Percentiles rank a stretch among this genome's conserved stretches.
These are phyloP conservation scores for Sarocladium strictum DNA, from an alignment of 2,329 filamentous ascomycete species.

Conservation along the genomic window DNA sequence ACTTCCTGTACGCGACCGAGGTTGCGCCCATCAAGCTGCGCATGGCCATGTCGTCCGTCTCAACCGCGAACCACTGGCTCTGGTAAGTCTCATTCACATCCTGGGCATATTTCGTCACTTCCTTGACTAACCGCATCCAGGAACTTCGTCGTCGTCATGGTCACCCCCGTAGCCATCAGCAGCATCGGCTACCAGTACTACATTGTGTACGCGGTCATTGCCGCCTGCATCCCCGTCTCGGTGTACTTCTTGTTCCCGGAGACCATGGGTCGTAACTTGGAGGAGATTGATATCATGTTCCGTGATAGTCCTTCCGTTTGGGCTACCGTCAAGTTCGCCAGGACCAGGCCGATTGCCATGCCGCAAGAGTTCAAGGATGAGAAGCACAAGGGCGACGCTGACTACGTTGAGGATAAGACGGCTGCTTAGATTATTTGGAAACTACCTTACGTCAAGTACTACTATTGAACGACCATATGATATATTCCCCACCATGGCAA, in stretches of 20 bases:
- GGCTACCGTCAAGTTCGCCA: constrained; percentile 30
- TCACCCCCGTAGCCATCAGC: constrained; percentile 40
- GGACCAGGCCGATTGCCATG: constrained; percentile 25
- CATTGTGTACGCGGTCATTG: constrained; percentile 42
- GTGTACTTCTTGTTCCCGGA: constrained; percentile 41
- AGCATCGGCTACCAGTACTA: constrained; percentile 47
- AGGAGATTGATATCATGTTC: constrained; percentile 39
- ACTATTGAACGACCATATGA: too few relatives aligned
- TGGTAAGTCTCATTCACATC: constrained; percentile 24
- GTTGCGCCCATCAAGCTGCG: constrained; percentile 46
- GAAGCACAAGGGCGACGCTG: constrained; percentile 18
- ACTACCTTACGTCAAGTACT: too few relatives aligned
- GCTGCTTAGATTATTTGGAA: neutral
- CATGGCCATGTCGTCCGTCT: constrained; percentile 50
- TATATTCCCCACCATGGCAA: too few relatives aligned
- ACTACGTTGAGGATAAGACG: constrained; percentile 14
- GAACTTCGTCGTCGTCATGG: constrained; percentile 33
- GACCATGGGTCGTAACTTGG: constrained; percentile 44
- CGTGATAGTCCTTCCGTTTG: constrained; percentile 30
- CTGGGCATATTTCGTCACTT: neutral
- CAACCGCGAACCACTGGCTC: constrained; percentile 48
- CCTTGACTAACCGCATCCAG: constrained; percentile 21
- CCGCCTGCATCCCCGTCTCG: constrained; percentile 35
- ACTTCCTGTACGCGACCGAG: constrained; percentile 55
- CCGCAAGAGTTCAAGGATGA: constrained; percentile 21